Evolutionary conservation across 2,329 filamentous ascomycete genomes (phyloP).

Genomic region (Penicillium concentricum): DNA sequence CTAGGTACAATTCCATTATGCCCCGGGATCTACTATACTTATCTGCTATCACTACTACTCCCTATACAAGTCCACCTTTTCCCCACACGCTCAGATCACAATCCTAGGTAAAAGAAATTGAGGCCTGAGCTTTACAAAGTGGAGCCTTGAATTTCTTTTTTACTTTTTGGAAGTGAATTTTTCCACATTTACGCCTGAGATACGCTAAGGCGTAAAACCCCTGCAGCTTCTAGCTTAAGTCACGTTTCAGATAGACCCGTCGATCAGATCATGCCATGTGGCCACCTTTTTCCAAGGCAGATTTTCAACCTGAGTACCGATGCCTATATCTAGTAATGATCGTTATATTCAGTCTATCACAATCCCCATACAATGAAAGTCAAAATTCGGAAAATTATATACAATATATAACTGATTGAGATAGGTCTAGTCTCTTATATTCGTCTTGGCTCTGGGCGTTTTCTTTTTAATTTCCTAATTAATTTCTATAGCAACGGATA

Average conservation of each 20-base stretch:
- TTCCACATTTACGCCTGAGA: background rate
- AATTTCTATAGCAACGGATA: background rate
- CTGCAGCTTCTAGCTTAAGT: background rate
- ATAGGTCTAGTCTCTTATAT: background rate
- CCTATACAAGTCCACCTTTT: background rate
- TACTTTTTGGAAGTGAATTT: too few relatives aligned
- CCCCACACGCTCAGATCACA: background rate
- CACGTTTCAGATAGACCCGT: slow-evolving; percentile 5
- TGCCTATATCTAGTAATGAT: background rate
- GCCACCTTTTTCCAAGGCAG: slow-evolving; percentile 6
- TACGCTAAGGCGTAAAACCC: background rate
- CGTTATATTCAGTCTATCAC: too few relatives aligned
- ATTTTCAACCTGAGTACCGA: background rate
- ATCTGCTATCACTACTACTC: background rate
- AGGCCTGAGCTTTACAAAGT: background rate
- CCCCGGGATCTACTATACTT: background rate
- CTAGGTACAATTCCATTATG: background rate
- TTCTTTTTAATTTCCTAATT: background rate
- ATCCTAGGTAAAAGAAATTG: background rate
- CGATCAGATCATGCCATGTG: slow-evolving; percentile 16
- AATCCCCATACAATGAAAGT: background rate
- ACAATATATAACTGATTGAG: background rate
- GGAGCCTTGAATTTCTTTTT: background rate
- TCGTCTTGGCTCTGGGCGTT: background rate
- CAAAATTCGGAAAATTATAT: background rate